Conservation (phyloP, 768 basidiomycete genomes). For the Macrolepiota albuminosa region DNA sequence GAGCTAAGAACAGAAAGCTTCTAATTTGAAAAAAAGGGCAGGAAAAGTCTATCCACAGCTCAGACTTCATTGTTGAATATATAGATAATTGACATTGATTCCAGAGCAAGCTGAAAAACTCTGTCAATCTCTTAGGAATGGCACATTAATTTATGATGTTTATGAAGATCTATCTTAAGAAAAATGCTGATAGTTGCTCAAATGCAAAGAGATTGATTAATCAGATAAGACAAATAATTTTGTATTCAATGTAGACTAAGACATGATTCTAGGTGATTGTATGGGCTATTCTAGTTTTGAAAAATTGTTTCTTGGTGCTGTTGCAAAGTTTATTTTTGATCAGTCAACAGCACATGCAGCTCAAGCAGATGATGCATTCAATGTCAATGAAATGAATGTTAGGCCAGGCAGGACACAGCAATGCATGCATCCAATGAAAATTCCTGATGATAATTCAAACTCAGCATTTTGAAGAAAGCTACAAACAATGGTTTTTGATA, state of each 20-base stretch:
- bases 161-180: slow-evolving; percentile 17
- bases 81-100: background rate
- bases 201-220: slow-evolving; percentile 16
- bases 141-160: slow-evolving; percentile 9
- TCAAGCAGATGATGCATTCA: slow-evolving; percentile 14
- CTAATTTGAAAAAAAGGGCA: slow-evolving; percentile 11
- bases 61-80: background rate
- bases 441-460: slow-evolving; percentile 16
- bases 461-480: slow-evolving; percentile 11
- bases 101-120: slow-evolving; percentile 1
- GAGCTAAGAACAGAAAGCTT: slow-evolving; percentile 1
- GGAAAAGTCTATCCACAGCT: background rate
- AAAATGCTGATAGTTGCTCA: slow-evolving; percentile 18
- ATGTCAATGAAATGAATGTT: slow-evolving; percentile 19
- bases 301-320: slow-evolving; percentile 1
- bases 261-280: background rate
- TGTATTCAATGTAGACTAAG: background rate
- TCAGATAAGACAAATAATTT: slow-evolving; percentile 5
- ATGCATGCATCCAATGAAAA: slow-evolving; percentile 13
- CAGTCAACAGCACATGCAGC: slow-evolving; percentile 17
- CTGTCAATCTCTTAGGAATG: too few relatives aligned
- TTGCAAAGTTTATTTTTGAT: slow-evolving; percentile 17
- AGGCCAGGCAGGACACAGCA: slow-evolving; percentile 15
- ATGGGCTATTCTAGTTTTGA: slow-evolving; percentile 1
- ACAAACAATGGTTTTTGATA: slow-evolving; percentile 13